Conservation (phyloP, 2,329 filamentous ascomycete species). For the Calycina herbarum region DNA sequence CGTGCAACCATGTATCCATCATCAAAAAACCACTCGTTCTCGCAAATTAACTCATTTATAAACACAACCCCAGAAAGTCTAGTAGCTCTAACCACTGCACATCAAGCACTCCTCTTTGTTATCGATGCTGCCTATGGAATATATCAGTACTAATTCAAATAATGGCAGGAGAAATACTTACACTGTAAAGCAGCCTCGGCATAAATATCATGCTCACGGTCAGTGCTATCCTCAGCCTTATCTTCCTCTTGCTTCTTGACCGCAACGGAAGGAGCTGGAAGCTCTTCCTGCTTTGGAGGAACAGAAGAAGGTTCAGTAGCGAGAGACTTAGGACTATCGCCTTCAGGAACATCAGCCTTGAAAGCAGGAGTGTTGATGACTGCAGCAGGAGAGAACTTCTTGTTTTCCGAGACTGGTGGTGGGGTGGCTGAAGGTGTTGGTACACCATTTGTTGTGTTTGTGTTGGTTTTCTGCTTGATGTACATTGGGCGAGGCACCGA, state of each 20-base stretch:
- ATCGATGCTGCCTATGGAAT: constrained; percentile 76
- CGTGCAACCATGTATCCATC: constrained; percentile 29
- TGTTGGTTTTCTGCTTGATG: constrained; percentile 51
- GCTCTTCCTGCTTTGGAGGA: constrained; percentile 63
- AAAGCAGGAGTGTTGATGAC: constrained; percentile 65
- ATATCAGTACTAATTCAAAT: constrained; percentile 36
- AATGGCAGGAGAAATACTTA: constrained; percentile 47
- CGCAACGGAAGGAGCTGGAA: constrained; percentile 56
- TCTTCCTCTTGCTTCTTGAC: constrained; percentile 71
- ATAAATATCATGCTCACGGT: constrained; percentile 89
- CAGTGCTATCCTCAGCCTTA: constrained; percentile 64
- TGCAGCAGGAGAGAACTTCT: constrained; percentile 44
- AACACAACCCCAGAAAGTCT: not conserved
- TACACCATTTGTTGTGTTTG: constrained; percentile 55
- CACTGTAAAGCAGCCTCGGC: constrained; percentile 88
- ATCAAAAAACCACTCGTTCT: constrained; percentile 16
- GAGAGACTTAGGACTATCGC: constrained; percentile 76
- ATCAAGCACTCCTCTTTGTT: constrained; percentile 94
- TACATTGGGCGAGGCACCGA: constrained; percentile 69
- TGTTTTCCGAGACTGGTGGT: constrained; percentile 50
- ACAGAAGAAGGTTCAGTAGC: constrained; percentile 65
- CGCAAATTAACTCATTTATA: not conserved
- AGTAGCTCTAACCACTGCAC: constrained; percentile 76
- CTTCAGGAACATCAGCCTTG: constrained; percentile 75
- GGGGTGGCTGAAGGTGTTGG: constrained; percentile 70